Evolutionary conservation across 305 asterid species (phyloP).

Genomic region (Solanum aculeatissimum): DNA sequence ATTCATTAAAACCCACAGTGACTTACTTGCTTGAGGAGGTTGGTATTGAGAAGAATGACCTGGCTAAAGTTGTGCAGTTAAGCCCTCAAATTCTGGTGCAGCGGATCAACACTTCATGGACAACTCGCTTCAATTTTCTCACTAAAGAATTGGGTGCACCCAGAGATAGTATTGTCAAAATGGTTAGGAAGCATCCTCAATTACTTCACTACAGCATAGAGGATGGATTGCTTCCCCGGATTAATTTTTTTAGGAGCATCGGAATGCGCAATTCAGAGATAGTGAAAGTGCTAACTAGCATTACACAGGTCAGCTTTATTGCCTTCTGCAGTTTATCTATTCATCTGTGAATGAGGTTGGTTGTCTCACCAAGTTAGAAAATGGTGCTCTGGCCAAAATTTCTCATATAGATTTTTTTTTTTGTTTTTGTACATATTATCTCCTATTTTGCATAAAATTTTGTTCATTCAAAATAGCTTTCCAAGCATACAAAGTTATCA

Average conservation of each 20-base stretch:
- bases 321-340: neutral
- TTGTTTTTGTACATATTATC: neutral
- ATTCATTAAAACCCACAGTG: conserved; percentile 81
- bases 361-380: neutral
- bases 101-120: conserved; percentile 79
- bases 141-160: conserved; percentile 82
- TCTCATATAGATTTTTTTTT: neutral
- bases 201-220: conserved; percentile 88
- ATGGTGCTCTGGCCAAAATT: neutral
- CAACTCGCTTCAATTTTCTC: conserved; percentile 54
- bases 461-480: neutral
- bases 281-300: conserved; percentile 75
- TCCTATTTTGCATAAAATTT: neutral
- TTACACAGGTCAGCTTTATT: conserved; percentile 59
- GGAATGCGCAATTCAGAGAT: conserved; percentile 71
- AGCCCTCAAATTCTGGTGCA: conserved; percentile 97
- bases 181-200: conserved; percentile 95
- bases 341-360: neutral
- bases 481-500: neutral
- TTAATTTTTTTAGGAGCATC: conserved; percentile 69
- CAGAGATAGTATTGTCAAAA: conserved; percentile 74
- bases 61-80: conserved; percentile 84
- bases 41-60: conserved; percentile 59
- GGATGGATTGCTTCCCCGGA: conserved; percentile 74
- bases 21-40: conserved; percentile 76